Evolutionary conservation across 202 grass and related monocot species (phyloP), one percentile per base, ranked within the genome.

Genomic region (Hordeum pubiflorum): DNA sequence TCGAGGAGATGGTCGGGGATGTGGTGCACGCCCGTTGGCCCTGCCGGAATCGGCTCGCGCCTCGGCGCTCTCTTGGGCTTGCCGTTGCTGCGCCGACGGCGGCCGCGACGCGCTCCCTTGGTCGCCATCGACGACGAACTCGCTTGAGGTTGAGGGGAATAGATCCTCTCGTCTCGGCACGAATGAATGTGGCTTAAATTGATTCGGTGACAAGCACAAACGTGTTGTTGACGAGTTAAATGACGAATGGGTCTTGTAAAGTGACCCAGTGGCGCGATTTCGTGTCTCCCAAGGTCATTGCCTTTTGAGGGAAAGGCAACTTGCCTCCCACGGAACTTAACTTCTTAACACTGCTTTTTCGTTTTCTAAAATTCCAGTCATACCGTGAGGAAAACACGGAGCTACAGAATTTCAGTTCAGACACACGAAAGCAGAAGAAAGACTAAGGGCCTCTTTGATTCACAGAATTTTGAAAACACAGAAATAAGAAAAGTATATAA

Each of bases 1-100:
- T 87, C 79, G 7, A 82, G 78, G 38, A 86, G 14, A 29, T 86
- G 52, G 71, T 81, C 70, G 14, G 84, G 63, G 13, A 87, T 14
- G 64, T 87, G 55, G 56, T 87, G 17, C 73, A 58, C 9, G 57
- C 29, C 34, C 21, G 64, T 72, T 9, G 85, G 33, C 43, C 69
- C 69, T 24, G 68, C 2, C 13, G 68, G 68, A 40, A 71, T 29
- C 39, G 14, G 68, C 68, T 71, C 68, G 68, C 40, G 43, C 40
- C 13, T 71, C 15, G 69, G 5, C 24, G 43, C 24, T 72, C 43
- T 72, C 43, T 31, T 72, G 41, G 24, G 14, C 43, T 52, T 52
- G 24, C 23, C 18, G 24, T 72, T 26, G 23, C 40, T 13, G 21
- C 40, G 21, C 39, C 40, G 21, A 7, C 43, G 38, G 23, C 14